Conservation (phyloP, 1,284 basidiomycete genomes). For the Earliella scabrosa region DNA sequence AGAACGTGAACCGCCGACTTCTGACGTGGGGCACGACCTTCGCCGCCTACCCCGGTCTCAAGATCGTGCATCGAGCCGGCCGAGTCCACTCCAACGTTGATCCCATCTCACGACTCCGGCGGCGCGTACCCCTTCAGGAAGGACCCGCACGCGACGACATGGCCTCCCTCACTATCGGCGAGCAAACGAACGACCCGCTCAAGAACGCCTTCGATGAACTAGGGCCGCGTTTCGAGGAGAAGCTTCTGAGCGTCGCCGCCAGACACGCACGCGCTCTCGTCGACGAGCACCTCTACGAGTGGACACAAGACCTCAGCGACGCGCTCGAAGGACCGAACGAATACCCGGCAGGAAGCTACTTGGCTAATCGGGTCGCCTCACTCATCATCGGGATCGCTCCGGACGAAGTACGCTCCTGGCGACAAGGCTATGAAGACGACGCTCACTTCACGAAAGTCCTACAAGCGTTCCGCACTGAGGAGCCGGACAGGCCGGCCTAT, state of each 20-base stretch:
- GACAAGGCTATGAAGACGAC: no score
- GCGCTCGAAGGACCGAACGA: no score
- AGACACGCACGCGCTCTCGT: no score
- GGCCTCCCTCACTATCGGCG: not conserved
- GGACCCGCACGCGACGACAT: not conserved
- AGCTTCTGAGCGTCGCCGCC: conserved; percentile 30
- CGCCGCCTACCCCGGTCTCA: conserved; percentile 29
- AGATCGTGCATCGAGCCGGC: conserved; percentile 39
- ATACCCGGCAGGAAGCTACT: no score
- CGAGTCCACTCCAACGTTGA: conserved; percentile 28
- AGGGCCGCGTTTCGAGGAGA: conserved; percentile 33
- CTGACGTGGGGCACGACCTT: conserved; percentile 33
- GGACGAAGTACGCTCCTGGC: no score
- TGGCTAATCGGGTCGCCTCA: no score
- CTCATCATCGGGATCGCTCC: no score
- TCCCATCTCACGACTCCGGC: conserved; percentile 18
- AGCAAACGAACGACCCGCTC: conserved; percentile 24
- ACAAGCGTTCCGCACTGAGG: not conserved
- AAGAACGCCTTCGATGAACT: conserved; percentile 32
- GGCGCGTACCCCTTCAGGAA: not conserved
- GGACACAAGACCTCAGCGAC: no score
- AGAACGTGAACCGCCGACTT: conserved; percentile 36
- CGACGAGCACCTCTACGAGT: not conserved
- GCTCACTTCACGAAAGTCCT: no score
- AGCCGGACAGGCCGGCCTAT: conserved; percentile 2